phyloP scores from a whole-genome alignment of 305 asterid species.

The Striga hermonthica region DNA sequence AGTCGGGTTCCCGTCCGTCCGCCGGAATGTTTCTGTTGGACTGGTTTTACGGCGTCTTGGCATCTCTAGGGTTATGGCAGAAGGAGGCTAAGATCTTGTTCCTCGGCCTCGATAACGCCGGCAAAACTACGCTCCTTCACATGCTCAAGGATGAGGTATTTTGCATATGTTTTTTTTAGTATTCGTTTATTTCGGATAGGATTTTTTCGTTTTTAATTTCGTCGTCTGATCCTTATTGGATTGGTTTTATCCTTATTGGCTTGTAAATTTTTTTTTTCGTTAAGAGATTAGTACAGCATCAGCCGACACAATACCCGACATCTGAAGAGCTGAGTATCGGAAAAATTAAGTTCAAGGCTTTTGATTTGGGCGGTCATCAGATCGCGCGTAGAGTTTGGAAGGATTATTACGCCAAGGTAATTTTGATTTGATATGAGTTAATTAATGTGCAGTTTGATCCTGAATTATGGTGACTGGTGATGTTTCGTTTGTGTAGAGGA shows the following conservation, averaged over 20 bases:
- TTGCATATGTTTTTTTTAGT: background rate
- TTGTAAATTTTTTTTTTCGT: background rate
- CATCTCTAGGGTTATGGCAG: constrained; percentile 7
- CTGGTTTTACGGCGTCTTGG: constrained; percentile 14
- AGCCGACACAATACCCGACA: constrained; percentile 82
- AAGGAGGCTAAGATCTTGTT: constrained; percentile 15
- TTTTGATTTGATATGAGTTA: background rate
- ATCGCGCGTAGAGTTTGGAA: constrained; percentile 88
- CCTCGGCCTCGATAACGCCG: constrained; percentile 15
- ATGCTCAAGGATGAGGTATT: constrained; percentile 7
- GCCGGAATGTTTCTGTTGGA: background rate
- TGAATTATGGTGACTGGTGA: background rate
- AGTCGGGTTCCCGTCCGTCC: background rate
- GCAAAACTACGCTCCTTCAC: constrained; percentile 11
- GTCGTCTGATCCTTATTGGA: background rate
- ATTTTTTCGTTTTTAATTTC: background rate
- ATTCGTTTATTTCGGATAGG: background rate
- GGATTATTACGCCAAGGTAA: constrained; percentile 83
- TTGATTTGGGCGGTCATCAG: constrained; percentile 88
- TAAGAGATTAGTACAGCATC: constrained; percentile 89
- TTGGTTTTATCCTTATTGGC: background rate
- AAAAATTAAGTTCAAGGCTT: constrained; percentile 80
- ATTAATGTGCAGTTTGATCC: background rate
- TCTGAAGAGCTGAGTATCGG: constrained; percentile 89
- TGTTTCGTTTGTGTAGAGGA: background rate